phyloP scores from a whole-genome alignment of 805 yeast genomes.

The Yarrowia sp. region DNA sequence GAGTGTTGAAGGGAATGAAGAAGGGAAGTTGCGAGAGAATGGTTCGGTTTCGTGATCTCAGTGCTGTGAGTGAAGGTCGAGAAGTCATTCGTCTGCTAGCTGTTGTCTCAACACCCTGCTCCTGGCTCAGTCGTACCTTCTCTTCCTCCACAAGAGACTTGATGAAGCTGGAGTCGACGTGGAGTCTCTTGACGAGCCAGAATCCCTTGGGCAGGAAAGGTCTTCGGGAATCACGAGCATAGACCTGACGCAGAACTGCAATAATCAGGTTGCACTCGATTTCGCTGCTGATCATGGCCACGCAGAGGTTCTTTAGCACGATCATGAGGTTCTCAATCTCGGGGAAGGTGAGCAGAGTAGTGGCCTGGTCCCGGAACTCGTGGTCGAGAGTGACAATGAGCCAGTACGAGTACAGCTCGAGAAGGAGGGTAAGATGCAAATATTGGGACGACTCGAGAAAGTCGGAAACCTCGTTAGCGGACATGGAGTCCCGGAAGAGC shows the following conservation, averaged over 20 bases:
- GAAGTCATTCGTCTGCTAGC: background rate
- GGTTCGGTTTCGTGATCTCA: slow-evolving; percentile 41
- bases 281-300: slow-evolving; percentile 43
- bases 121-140: slow-evolving; percentile 36
- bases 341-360: slow-evolving; percentile 42
- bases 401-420: slow-evolving; percentile 66
- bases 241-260: slow-evolving; percentile 58
- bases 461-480: slow-evolving; percentile 27
- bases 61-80: background rate
- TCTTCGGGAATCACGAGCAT: slow-evolving; percentile 63
- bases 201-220: slow-evolving; percentile 48
- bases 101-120: slow-evolving; percentile 6
- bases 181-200: slow-evolving; percentile 50
- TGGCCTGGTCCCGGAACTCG: slow-evolving; percentile 50
- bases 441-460: slow-evolving; percentile 30
- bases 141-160: slow-evolving; percentile 47
- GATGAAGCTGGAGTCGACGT: slow-evolving; percentile 43
- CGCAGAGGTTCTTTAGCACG: slow-evolving; percentile 52
- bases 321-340: slow-evolving; percentile 45
- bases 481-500: slow-evolving; percentile 29
- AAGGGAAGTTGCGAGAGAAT: slow-evolving; percentile 70
- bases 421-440: slow-evolving; percentile 38
- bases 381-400: slow-evolving; percentile 63
- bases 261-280: slow-evolving; percentile 13
- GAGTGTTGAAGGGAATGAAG: slow-evolving; percentile 67